Percentiles rank a stretch among this genome's conserved stretches.
These are phyloP conservation scores for Dactylis glomerata DNA, from an alignment of 176 grass and related monocot species.

Conservation along the genomic window DNA sequence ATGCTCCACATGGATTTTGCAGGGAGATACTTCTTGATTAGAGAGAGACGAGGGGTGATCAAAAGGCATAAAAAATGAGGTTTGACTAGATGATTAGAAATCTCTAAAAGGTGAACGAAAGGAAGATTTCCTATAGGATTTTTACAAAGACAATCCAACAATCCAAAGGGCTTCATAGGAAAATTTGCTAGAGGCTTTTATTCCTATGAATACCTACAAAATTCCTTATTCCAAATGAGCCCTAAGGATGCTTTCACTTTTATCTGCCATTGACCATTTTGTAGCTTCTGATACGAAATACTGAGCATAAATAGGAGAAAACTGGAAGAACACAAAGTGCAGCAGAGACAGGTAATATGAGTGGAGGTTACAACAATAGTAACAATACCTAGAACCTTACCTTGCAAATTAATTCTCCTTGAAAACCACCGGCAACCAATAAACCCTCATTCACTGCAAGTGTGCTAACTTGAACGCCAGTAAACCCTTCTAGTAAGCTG, in stretches of 20 bases:
- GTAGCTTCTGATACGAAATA: neutral
- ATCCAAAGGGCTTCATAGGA: neutral
- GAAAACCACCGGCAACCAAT: conserved; percentile 89
- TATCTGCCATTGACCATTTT: neutral
- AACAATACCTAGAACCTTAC: conserved; percentile 37
- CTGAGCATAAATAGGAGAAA: neutral
- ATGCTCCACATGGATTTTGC: neutral
- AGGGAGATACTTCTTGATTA: neutral
- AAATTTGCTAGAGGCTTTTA: neutral
- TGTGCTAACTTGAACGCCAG: conserved; percentile 81
- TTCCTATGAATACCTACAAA: neutral
- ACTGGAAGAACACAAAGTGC: neutral
- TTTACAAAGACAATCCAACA: neutral
- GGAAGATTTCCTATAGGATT: neutral
- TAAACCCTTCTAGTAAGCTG: conserved; percentile 75
- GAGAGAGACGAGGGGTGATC: neutral
- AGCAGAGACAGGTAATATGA: neutral
- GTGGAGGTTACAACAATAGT: neutral
- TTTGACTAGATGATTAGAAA: neutral
- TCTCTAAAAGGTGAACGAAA: neutral
- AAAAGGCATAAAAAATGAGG: neutral
- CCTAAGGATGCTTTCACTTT: neutral
- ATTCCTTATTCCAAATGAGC: neutral
- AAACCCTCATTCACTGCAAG: conserved; percentile 80
- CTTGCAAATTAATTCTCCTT: conserved; percentile 88